These are phyloP conservation scores for Rhododendron ferrugineum DNA, from an alignment of 148 eudicot genomes.

Conservation along the genomic window DNA sequence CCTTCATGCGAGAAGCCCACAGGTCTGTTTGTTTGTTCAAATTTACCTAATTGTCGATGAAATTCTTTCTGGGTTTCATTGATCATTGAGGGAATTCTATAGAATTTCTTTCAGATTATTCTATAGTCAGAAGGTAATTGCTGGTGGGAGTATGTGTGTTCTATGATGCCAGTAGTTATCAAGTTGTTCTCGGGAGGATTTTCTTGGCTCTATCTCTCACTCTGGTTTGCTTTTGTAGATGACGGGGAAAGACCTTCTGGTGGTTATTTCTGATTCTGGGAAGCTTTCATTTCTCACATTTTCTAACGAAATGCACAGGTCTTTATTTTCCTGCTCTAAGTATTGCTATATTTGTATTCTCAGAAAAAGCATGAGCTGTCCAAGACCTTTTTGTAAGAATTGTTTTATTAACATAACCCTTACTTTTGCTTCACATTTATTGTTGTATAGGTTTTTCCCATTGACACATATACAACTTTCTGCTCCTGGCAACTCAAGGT, in stretches of 20 bases:
- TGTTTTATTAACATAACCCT: not conserved
- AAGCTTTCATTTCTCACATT: slow-evolving; percentile 86
- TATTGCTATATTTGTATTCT: not conserved
- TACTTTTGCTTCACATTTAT: slow-evolving; percentile 15
- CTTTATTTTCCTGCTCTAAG: slow-evolving; percentile 5
- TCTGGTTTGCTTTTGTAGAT: slow-evolving; percentile 32
- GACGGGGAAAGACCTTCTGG: slow-evolving; percentile 59
- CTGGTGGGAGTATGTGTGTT: not conserved
- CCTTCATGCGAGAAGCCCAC: slow-evolving; percentile 30
- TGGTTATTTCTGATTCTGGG: slow-evolving; percentile 87
- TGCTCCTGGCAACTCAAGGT: slow-evolving; percentile 69
- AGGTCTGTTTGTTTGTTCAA: slow-evolving; percentile 34
- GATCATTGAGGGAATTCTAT: not conserved
- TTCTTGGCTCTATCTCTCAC: slow-evolving; percentile 7
- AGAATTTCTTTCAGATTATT: not conserved
- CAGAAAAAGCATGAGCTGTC: not conserved
- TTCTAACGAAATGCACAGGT: slow-evolving; percentile 93
- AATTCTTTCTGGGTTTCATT: not conserved
- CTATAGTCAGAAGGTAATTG: not conserved
- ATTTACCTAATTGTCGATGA: slow-evolving; percentile 3
- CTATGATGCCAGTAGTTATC: not conserved
- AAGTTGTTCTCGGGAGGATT: not conserved
- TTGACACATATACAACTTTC: slow-evolving; percentile 78
- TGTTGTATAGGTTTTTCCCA: slow-evolving; percentile 64
- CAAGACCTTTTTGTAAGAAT: not conserved